Percentiles rank a stretch among this genome's conserved stretches.
Evolutionary conservation across 2,329 filamentous ascomycete genomes (phyloP).

Genomic region (Aphanoascus verrucosus): DNA sequence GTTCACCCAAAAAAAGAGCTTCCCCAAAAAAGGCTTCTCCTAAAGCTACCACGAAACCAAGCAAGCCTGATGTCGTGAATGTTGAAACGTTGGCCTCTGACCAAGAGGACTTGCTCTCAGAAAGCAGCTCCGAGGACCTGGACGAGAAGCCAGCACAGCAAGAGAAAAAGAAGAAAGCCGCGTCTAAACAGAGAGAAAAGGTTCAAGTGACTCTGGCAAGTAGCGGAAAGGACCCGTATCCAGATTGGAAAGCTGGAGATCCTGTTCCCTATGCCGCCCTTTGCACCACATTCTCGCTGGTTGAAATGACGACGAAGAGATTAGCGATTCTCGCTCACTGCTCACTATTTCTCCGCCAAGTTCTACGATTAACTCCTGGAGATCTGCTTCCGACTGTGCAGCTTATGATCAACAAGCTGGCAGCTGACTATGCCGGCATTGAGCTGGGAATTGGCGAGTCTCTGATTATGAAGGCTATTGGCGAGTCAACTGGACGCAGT

Average conservation of each 20-base stretch:
- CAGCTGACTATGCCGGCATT: conserved; percentile 90
- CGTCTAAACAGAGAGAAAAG: conserved; percentile 66
- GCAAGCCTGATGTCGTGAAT: conserved; percentile 28
- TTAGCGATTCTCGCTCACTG: conserved; percentile 81
- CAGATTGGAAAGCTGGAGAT: conserved; percentile 81
- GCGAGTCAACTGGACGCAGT: conserved; percentile 82
- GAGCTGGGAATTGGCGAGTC: conserved; percentile 98
- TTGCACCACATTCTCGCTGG: conserved; percentile 85
- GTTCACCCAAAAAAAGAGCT: conserved; percentile 12
- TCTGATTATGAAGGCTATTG: conserved; percentile 96
- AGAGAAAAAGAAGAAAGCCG: conserved; percentile 56
- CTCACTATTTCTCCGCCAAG: conserved; percentile 81
- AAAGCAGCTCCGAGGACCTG: conserved; percentile 44
- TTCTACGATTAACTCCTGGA: conserved; percentile 77
- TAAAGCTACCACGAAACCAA: conserved; percentile 17
- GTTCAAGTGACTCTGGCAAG: conserved; percentile 65
- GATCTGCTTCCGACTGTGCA: conserved; percentile 82
- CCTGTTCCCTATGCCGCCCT: conserved; percentile 91
- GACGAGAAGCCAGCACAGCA: conserved; percentile 17
- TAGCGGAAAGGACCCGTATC: conserved; percentile 68
- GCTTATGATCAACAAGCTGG: conserved; percentile 96
- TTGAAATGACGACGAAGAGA: conserved; percentile 90
- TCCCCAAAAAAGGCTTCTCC: conserved; percentile 18
- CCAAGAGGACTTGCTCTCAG: conserved; percentile 30
- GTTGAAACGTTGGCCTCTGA: conserved; percentile 20